Percentiles rank a stretch among this genome's conserved stretches.
Evolutionary conservation across 768 basidiomycete species (phyloP).

Genomic region (Leucosporidium scottii): DNA sequence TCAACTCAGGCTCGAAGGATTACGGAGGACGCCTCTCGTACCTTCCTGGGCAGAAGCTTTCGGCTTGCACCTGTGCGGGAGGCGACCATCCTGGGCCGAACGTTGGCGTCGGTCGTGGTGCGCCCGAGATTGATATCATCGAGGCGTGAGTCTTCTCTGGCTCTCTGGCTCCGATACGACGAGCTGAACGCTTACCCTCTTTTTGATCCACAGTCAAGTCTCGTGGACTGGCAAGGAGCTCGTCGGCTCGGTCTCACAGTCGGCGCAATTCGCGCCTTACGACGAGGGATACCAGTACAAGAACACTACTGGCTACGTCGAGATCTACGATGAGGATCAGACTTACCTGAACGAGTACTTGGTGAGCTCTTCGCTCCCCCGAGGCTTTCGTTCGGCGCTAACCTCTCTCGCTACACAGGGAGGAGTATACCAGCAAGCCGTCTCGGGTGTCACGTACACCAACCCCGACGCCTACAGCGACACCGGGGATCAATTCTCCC

Average conservation of each 20-base stretch:
- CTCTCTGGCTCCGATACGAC: no score
- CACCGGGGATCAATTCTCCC: slow-evolving; percentile 47
- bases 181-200: slow-evolving; percentile 42
- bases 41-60: slow-evolving; percentile 78
- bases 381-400: no score
- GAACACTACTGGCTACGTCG: slow-evolving; percentile 49
- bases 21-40: slow-evolving; percentile 53
- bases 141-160: slow-evolving; percentile 58
- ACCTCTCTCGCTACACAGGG: slow-evolving; percentile 43
- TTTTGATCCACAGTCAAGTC: slow-evolving; percentile 36
- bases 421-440: slow-evolving; percentile 64
- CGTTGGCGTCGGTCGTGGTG: slow-evolving; percentile 59
- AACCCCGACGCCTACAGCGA: slow-evolving; percentile 55
- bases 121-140: slow-evolving; percentile 60
- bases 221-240: neutral
- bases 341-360: slow-evolving; percentile 3
- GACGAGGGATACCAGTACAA: slow-evolving; percentile 52
- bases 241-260: slow-evolving; percentile 67
- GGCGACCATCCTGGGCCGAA: slow-evolving; percentile 82
- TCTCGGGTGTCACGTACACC: slow-evolving; percentile 58
- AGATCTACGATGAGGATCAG: slow-evolving; percentile 47
- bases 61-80: slow-evolving; percentile 77
- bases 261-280: slow-evolving; percentile 68
- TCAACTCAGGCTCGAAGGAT: slow-evolving; percentile 46
- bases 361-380: neutral